Base-by-base conservation (phyloP, 2,329 filamentous ascomycete species). In the Bipolaris cookei region DNA sequence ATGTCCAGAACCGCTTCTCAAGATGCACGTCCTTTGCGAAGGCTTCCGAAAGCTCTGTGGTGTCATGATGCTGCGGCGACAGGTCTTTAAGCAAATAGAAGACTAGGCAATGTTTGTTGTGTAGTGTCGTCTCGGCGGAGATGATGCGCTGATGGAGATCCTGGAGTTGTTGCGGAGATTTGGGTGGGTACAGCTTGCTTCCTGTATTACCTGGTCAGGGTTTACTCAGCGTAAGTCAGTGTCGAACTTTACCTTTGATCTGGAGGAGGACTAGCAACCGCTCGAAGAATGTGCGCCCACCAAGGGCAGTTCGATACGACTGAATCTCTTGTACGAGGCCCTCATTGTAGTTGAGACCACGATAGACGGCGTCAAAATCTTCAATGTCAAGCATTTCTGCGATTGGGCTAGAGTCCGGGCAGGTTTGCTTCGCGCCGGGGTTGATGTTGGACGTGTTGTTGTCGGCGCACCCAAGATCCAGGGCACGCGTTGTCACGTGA, bases 21-120 rank as follows among this genome's bases (percentile, higher is more conserved):
- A 96, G 82, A 61, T 88, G 87, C 4, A 86, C 87, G 21, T 79
- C 78, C 39, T 78, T 76, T 14, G 88, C 86, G 65, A 94, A 92
- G 1, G 72, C 81, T 1, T 87, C 81, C 6, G 80, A 68, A 34
- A 84, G 81, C 16, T 82, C 76, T 3, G 82, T 80, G 18, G 81
- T 80, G 49, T 83, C 80, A 44, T 73, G 67, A 8, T 67, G 63
- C 25, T 79, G 71, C 11, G 78, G 76, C 37, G 89, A 85, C 70
- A 89, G 85, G 73, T 96, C 91, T 69, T 91, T 88, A 3, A 96
- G 83, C 37, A 96, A 80, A 74, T 96, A 96, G 81, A 91, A 96
- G 62, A 96, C 82, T 45, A 95, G 83, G 16, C 91, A 91, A 64
- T 92, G 86, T 75, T 93, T 93, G 78, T 93, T 88, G 74, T 93